Percentiles rank a stretch among this genome's conserved stretches.
phyloP scores from a whole-genome alignment of 2,329 filamentous ascomycete genomes.

The Verticillium tricorpus region DNA sequence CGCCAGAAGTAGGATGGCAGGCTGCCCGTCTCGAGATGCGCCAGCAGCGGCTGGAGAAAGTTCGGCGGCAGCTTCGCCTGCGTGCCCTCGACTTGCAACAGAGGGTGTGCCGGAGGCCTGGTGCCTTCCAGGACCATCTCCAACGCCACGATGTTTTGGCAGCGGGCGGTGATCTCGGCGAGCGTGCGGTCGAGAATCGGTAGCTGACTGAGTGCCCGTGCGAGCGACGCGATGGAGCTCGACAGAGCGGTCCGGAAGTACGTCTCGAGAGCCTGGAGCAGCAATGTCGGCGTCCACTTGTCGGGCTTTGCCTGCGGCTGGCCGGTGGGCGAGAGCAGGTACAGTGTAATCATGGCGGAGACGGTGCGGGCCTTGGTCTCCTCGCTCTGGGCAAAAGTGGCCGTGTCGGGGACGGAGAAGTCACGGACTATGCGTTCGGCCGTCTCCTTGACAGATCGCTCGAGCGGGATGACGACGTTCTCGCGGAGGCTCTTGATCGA shows the following conservation, averaged over 20 bases:
- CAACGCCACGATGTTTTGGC: constrained; percentile 87
- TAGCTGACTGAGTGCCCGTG: constrained; percentile 72
- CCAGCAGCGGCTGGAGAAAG: constrained; percentile 68
- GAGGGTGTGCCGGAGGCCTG: constrained; percentile 64
- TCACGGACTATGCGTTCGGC: constrained; percentile 78
- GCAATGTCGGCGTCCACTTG: constrained; percentile 60
- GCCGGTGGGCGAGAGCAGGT: constrained; percentile 68
- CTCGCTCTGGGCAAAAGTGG: constrained; percentile 62
- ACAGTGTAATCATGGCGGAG: constrained; percentile 72
- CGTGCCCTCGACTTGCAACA: constrained; percentile 37
- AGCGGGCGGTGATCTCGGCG: constrained; percentile 74
- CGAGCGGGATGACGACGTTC: constrained; percentile 65
- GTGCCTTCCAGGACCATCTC: constrained; percentile 70
- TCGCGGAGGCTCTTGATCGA: constrained; percentile 67
- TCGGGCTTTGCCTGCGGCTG: constrained; percentile 43
- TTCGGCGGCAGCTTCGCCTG: constrained; percentile 29
- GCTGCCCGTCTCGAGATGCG: constrained; percentile 80
- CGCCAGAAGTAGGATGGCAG: constrained; percentile 93
- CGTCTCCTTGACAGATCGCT: constrained; percentile 66
- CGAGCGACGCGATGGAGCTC: constrained; percentile 69
- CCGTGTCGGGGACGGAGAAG: constrained; percentile 62
- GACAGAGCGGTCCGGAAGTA: constrained; percentile 81
- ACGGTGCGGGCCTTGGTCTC: constrained; percentile 70
- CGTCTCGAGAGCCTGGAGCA: constrained; percentile 72
- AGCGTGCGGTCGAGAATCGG: constrained; percentile 79